Base-by-base conservation (phyloP, 2,329 filamentous ascomycete genomes). In the Phialemoniopsis sp. region DNA sequence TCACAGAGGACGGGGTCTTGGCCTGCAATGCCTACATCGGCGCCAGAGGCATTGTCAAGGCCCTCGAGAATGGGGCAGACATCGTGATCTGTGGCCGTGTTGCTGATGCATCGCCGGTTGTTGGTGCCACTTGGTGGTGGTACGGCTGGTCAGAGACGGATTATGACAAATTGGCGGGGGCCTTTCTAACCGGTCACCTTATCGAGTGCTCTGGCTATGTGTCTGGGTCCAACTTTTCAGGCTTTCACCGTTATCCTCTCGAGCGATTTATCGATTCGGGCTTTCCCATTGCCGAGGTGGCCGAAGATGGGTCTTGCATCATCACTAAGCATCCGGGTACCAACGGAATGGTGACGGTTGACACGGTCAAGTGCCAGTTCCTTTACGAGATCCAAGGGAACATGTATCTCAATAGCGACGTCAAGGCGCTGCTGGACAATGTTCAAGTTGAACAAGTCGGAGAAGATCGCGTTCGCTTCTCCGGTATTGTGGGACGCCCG, bases 121-220 rank as follows among this genome's bases (percentile, higher is more conserved):
- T 26, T 26, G 21, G 21, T 26, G 21, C 21, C 6, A 10, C 21
- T 6, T 26, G 21, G 21, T 26, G 6, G 6, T 26, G 21, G 21
- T 10, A 26, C 21, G 6, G 6, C 10, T 26, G 21, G 21, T 6
- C 6, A 6, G 21, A 26, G 6, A 5, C 6, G 10, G 21, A 26
- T 26, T 26, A 26, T 26, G 21, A 26, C 10, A 26, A 26, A 5
- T 26, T 26, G 21, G 21, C 21, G 10, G 6, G 10, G 6, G 21
- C 21, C 21, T 10, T 26, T 6, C 6, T 26, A 6, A 10, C 21
- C 10, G 21, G 21, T 10, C 21, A 78, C 51, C 50, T 77, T 5
- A 75, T 77, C 31, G 74, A 78, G 47, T 78, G 73, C 46, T 67
- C 64, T 0, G 61, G 68, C 1, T 80, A 80, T 39, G 71, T 71